Conservation (phyloP, 345 rosid species). For the Geranium rotundifolium region DNA sequence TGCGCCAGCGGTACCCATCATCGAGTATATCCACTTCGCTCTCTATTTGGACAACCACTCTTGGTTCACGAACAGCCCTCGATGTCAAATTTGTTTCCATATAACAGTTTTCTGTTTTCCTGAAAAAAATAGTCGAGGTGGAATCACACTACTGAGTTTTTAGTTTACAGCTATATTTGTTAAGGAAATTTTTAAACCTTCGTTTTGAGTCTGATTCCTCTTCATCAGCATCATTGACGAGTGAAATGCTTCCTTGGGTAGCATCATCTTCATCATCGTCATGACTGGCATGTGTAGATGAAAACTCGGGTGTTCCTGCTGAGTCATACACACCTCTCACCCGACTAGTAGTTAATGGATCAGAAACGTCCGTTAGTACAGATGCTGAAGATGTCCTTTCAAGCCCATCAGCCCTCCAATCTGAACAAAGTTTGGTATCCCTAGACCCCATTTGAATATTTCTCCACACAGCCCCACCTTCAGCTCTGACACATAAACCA, state of each 20-base stretch:
- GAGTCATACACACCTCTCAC: conserved; percentile 25
- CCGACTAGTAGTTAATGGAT: conserved; percentile 24
- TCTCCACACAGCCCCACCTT: conserved; percentile 27
- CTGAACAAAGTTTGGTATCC: conserved; percentile 21
- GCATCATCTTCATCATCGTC: conserved; percentile 47
- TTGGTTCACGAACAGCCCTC: conserved; percentile 44
- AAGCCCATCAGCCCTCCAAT: conserved; percentile 23
- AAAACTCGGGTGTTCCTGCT: conserved; percentile 38
- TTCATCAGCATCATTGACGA: conserved; percentile 26
- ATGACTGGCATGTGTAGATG: conserved; percentile 38
- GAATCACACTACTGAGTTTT: not conserved
- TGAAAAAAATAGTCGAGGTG: conserved; percentile 10
- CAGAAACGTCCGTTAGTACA: conserved; percentile 38
- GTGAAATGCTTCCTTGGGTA: conserved; percentile 28
- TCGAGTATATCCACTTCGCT: conserved; percentile 61
- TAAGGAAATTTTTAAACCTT: conserved; percentile 26
- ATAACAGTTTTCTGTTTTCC: conserved; percentile 41
- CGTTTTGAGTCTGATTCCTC: conserved; percentile 52
- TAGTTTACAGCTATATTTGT: not conserved
- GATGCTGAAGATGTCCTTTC: conserved; percentile 42
- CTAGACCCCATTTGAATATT: conserved; percentile 19
- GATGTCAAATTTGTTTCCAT: conserved; percentile 39
- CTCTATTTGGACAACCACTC: conserved; percentile 61
- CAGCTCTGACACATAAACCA: conserved; percentile 17
- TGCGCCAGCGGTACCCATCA: conserved; percentile 72